These are phyloP conservation scores for Hymenoscyphus scutula DNA, from an alignment of 2,329 filamentous ascomycete species.

Conservation along the genomic window DNA sequence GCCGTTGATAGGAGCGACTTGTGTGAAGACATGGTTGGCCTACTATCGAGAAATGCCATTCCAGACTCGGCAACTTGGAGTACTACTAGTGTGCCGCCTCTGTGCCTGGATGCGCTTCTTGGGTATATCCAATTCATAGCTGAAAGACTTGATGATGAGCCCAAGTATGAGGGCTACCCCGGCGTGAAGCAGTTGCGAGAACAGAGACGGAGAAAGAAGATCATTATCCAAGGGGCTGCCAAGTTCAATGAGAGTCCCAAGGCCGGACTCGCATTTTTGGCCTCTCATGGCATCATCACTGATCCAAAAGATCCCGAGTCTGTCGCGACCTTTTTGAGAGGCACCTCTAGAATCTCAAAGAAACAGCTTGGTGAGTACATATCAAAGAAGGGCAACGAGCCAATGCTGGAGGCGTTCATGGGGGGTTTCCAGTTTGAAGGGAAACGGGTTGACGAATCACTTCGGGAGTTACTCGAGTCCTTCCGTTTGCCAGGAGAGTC, in stretches of 20 bases:
- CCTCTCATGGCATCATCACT: conserved; percentile 80
- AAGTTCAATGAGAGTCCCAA: conserved; percentile 98
- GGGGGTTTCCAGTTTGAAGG: conserved; percentile 83
- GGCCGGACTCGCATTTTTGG: conserved; percentile 79
- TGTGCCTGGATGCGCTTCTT: conserved; percentile 88
- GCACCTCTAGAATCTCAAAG: conserved; percentile 86
- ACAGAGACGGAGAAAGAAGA: conserved; percentile 76
- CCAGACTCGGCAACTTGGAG: conserved; percentile 98
- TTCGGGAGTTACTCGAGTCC: conserved; percentile 81
- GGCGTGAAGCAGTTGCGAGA: conserved; percentile 63
- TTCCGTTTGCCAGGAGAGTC: conserved; percentile 95
- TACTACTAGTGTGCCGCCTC: conserved; percentile 92
- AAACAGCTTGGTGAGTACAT: conserved; percentile 88
- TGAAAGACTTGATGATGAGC: conserved; percentile 74
- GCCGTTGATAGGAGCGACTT: conserved; percentile 87
- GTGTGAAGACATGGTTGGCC: conserved; percentile 91
- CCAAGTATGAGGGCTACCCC: conserved; percentile 63
- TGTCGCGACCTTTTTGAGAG: conserved; percentile 83
- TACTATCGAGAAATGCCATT: conserved; percentile 89
- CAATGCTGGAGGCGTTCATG: conserved; percentile 81
- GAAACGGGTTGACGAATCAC: conserved; percentile 85
- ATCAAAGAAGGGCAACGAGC: conserved; percentile 85
- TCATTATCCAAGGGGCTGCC: conserved; percentile 81
- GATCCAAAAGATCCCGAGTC: conserved; percentile 70
- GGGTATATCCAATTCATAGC: conserved; percentile 90